These are phyloP conservation scores for Strombidium stylifer DNA, from an alignment of 73 alveolate genomes.

Conservation along the genomic window DNA sequence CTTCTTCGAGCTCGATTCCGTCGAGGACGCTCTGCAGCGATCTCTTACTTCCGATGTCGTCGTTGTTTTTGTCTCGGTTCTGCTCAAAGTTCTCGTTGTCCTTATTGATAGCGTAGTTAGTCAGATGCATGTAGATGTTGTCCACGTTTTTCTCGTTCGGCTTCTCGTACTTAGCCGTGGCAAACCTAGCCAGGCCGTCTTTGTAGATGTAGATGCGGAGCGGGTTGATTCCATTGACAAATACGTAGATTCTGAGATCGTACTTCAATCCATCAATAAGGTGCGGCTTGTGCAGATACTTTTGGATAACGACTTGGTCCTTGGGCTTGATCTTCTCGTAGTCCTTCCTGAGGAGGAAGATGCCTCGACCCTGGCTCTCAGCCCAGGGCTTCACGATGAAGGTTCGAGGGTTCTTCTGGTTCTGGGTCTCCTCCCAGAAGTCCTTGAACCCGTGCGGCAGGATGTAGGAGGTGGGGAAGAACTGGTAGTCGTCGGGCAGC, in stretches of 20 bases:
- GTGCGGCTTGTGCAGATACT: slow-evolving; percentile 88
- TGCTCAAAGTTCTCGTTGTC: slow-evolving; percentile 57
- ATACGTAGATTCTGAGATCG: slow-evolving; percentile 91
- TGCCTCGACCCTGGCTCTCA: slow-evolving; percentile 93
- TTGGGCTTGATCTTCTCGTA: slow-evolving; percentile 77
- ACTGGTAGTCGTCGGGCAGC: slow-evolving; percentile 68
- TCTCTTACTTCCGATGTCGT: slow-evolving; percentile 64
- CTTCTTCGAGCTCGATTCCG: slow-evolving; percentile 12
- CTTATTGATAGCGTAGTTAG: slow-evolving; percentile 90
- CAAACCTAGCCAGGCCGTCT: slow-evolving; percentile 93
- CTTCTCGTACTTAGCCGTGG: slow-evolving; percentile 85
- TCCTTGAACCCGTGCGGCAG: slow-evolving; percentile 60
- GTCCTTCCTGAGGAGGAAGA: slow-evolving; percentile 80
- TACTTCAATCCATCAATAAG: slow-evolving; percentile 91
- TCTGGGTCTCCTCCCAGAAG: neutral
- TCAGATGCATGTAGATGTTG: slow-evolving; percentile 79
- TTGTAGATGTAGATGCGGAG: slow-evolving; percentile 81
- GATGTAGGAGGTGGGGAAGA: slow-evolving; percentile 83
- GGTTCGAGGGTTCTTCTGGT: slow-evolving; percentile 26
- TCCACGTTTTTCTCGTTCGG: slow-evolving; percentile 51
- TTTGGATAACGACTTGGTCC: slow-evolving; percentile 89
- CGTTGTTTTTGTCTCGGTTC: slow-evolving; percentile 58
- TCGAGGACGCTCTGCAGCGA: slow-evolving; percentile 50
- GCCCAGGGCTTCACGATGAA: slow-evolving; percentile 95
- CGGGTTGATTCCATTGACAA: slow-evolving; percentile 88